A percentile compares a stretch with the other conserved stretches of the same genome.
Evolutionary conservation across 1,284 basidiomycete genomes (phyloP).

Genomic region (Bondarzewia mesenterica): DNA sequence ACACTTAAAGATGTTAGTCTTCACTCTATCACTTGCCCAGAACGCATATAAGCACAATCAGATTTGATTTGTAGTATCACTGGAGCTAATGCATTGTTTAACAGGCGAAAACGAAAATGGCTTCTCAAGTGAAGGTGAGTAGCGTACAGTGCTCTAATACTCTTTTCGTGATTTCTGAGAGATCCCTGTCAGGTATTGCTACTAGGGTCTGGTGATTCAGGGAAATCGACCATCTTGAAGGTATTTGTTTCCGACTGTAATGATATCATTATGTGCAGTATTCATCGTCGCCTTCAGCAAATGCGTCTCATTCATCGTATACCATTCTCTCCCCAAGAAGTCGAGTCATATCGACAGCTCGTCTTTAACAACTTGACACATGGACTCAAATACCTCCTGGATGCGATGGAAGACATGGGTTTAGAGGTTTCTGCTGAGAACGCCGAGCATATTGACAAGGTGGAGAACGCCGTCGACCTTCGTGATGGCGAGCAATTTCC

Average conservation of each 20-base stretch:
- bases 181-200: conserved; percentile 64
- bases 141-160: too few species aligned
- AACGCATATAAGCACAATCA: conserved; percentile 8
- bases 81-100: background rate
- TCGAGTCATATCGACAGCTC: conserved; percentile 78
- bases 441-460: conserved; percentile 42
- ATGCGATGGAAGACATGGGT: conserved; percentile 85
- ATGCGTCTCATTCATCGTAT: conserved; percentile 84
- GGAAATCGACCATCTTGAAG: conserved; percentile 89
- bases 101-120: conserved; percentile 62
- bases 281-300: too few species aligned
- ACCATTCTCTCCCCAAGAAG: conserved; percentile 68
- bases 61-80: background rate
- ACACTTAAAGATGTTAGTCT: conserved; percentile 49
- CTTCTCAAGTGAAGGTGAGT: conserved; percentile 78
- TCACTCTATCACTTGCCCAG: background rate
- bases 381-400: conserved; percentile 77
- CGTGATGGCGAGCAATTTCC: conserved; percentile 80
- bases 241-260: conserved; percentile 36
- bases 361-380: conserved; percentile 88
- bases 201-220: conserved; percentile 88
- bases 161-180: conserved; percentile 13
- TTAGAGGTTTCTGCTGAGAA: conserved; percentile 63
- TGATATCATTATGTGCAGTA: too few species aligned
- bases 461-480: conserved; percentile 67